These are phyloP conservation scores for Laguncularia racemosa DNA, from an alignment of 345 rosid species.

Conservation along the genomic window DNA sequence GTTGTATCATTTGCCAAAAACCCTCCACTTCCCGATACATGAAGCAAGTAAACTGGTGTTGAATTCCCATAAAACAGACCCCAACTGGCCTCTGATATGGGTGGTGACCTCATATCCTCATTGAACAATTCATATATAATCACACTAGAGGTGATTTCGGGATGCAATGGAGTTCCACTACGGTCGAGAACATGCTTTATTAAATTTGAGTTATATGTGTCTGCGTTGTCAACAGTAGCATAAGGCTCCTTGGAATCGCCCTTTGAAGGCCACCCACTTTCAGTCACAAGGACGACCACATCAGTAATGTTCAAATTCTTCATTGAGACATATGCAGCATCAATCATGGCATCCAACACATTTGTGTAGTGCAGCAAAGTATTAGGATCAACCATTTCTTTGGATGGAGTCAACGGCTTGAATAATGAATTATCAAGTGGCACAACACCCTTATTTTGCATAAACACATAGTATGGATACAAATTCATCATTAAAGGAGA, in stretches of 20 bases:
- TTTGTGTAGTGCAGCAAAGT: constrained; percentile 91
- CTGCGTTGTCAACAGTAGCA: constrained; percentile 80
- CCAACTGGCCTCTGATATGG: constrained; percentile 84
- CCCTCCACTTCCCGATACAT: constrained; percentile 81
- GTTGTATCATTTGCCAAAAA: constrained; percentile 94
- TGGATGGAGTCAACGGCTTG: constrained; percentile 79
- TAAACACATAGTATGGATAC: constrained; percentile 90
- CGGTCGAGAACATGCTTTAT: constrained; percentile 82
- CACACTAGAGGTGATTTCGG: constrained; percentile 71
- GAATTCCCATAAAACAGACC: constrained; percentile 80
- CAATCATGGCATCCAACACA: constrained; percentile 93
- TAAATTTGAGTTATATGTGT: constrained; percentile 78
- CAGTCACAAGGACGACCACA: constrained; percentile 75
- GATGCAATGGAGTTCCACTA: constrained; percentile 80
- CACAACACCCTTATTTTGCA: constrained; percentile 95
- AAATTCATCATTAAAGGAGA: constrained; percentile 96
- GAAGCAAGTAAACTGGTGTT: constrained; percentile 82
- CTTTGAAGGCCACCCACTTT: constrained; percentile 82
- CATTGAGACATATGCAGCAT: constrained; percentile 89
- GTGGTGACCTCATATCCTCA: constrained; percentile 76
- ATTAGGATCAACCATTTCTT: constrained; percentile 97
- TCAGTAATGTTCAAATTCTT: constrained; percentile 78
- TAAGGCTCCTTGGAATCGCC: constrained; percentile 86
- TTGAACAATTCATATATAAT: constrained; percentile 83
- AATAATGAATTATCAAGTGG: constrained; percentile 86